Conservation (phyloP, 1,284 basidiomycete genomes). For the Rhizopogon hawkerae region DNA sequence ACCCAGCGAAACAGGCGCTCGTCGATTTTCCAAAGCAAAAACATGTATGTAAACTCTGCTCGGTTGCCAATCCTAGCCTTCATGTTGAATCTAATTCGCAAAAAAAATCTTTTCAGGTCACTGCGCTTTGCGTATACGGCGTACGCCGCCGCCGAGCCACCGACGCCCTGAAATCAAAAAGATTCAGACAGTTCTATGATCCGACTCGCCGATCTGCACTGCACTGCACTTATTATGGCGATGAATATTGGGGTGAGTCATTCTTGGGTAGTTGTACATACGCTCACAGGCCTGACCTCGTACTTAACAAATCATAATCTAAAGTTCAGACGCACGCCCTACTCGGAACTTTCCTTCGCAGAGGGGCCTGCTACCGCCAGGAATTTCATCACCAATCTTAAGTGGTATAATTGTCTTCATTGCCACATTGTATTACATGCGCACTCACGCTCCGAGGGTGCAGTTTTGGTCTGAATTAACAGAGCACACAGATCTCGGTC, state of each 20-base stretch:
- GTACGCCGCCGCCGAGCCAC: background rate
- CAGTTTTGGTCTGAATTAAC: background rate
- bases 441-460: background rate
- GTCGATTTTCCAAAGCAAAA: background rate
- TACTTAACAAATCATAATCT: background rate
- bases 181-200: background rate
- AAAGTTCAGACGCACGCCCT: background rate
- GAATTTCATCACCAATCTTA: background rate
- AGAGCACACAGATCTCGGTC: background rate
- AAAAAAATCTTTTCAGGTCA: background rate
- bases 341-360: background rate
- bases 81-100: background rate
- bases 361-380: background rate
- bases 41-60: slow-evolving; percentile 2
- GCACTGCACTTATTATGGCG: background rate
- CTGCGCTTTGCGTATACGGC: background rate
- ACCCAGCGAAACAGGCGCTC: background rate
- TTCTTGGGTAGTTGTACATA: background rate
- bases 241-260: background rate
- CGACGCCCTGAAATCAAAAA: background rate
- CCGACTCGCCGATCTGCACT: background rate
- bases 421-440: too few relatives aligned
- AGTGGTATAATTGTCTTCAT: background rate
- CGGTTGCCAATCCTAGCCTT: background rate
- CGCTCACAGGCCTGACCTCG: background rate